Evolutionary conservation across 139 green algal genomes (phyloP), one percentile per base, ranked within the genome.

Genomic region (Chlorella sorokiniana): DNA sequence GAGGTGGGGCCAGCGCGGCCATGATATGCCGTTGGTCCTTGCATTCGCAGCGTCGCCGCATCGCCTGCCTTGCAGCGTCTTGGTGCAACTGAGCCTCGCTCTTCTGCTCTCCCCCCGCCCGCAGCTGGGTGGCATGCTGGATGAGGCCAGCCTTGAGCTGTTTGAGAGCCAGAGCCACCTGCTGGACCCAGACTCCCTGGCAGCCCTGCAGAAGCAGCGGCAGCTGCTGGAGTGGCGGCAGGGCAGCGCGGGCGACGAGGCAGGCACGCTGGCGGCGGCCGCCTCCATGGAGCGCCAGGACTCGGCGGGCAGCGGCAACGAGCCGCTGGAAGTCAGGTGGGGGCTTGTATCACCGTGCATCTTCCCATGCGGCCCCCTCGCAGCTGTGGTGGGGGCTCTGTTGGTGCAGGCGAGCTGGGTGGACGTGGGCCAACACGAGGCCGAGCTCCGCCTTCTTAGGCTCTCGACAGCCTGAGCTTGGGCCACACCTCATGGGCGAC

Each of bases 81-180:
- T 65, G 56, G 6, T 22, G 18, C n/a, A 10, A 29, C 16, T 65
- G 29, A 6, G 6, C 23, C 23, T 31, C 56, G 18, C 56, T 65
- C 45, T 8, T 33, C 45, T 54, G 16, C 27, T 27, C 29, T n/a
- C 20, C 33, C 0, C 48, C 71, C 65, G 44, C 62, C 68, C 62
- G 31, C 71, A 86, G 72, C n/a, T 86, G 71, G 38, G 63, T 5
- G 82, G 82, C 71, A 77, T 86, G 82, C 73, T 86, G 65, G 72
- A 86, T 29, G 82, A 86, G 51, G 44, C 68, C 18, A 83, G 75
- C 78, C 69, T 86, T 70, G 82, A 86, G 82, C 45, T 86, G 62
- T 86, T 86, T 84, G 82, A 86, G 71, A 83, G 73, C 69, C 82
- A 86, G 71, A 86, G 82, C 48, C 82, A 86, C 69, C 45, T 86